Base-by-base conservation (phyloP, 176 grass and related monocot genomes). In the Musa acuminata region DNA sequence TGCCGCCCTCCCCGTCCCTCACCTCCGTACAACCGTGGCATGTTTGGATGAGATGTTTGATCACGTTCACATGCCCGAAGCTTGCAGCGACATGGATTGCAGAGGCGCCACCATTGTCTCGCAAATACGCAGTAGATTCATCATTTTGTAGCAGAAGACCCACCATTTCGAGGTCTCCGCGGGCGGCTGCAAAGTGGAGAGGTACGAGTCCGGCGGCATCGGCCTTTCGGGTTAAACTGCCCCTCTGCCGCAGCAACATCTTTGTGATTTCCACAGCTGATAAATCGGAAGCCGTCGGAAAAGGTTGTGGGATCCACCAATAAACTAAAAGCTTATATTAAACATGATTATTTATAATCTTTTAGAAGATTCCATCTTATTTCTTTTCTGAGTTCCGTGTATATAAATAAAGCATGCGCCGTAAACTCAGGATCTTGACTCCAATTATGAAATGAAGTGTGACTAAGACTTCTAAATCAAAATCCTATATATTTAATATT, bases 81-180 rank as follows among this genome's bases (percentile, higher is more conserved):
- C 16, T 62, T 16, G 49, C 49, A 17, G 79, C 71, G 49, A 75
- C 49, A 75, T 82, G 79, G 11, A 82, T n/a, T 19, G 79, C 57
- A 9, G 57, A 67, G 24, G 50, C 65, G 13, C 79, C 79, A 14
- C 67, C 58, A 26, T 11, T 59, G 64, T 82, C 79, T 67, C 17
- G 48, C 0, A 68, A 0, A 20, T 82, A 82, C 3, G 79, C 79
- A 21, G 35, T 51, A 20, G 71, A 82, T 21, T 6, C 11, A 49
- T 75, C 71, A 13, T n/a, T 17, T 11, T 75, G 26, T 20, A 82
- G 13, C 3, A 82, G 79, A 2, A 67, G 58, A 16, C 13, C 0
- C 2, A 65, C 72, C 57, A 82, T 67, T 0, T 26, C 8, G 3
- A 16, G 13, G 17, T 74, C 62, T 53, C 21, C 48, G 14, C 8